Base-by-base conservation (phyloP, 768 basidiomycete genomes). In the Pluteus cervinus region DNA sequence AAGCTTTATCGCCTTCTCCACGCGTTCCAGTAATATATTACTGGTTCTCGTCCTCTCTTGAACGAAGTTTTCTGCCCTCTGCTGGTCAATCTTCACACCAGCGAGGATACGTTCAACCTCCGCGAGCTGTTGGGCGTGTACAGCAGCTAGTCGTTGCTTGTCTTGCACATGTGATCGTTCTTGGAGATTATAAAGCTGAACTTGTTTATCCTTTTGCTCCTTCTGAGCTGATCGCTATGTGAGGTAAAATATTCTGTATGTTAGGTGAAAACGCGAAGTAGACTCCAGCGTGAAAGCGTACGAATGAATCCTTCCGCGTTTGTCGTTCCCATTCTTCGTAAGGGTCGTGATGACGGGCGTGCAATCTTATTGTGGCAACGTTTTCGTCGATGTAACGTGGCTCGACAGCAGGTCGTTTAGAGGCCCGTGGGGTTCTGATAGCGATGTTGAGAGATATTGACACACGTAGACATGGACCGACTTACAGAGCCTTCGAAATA, bases 281-380 rank as follows among this genome's bases (percentile, higher is more conserved):
- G n/a, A n/a, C n/a, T n/a, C 17, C 8, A 22, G 24, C 15, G 10
- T 20, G 8, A 17, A 12, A 6, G 60, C 73, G 41, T 51, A 75
- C 73, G 43, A 73, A 69, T 17, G 74, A 68, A 49, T 75, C 70
- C 51, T 63, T 65, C 31, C 71, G 62, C 40, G 69, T 68, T 42
- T 68, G 57, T 40, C 65, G 63, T 54, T 75, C 68, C 74, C 75
- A 76, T 48, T 75, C 70, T 54, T 75, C 73, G 42, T 75, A 76
- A 40, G 71, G 71, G 44, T 76, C 73, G 43, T 68, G 60, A 62
- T 75, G 66, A 35, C 67, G 66, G 14, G 69, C 65, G 22, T 71
- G 66, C 22, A 71, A 58, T 21, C 73, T 65, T 46, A 76, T 75
- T 16, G 73, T 63, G 10, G 72, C 66, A 16, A 75, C 52, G 2